These are phyloP conservation scores for Emergomyces pasteurianus DNA, from an alignment of 2,329 filamentous ascomycete species.

Conservation along the genomic window DNA sequence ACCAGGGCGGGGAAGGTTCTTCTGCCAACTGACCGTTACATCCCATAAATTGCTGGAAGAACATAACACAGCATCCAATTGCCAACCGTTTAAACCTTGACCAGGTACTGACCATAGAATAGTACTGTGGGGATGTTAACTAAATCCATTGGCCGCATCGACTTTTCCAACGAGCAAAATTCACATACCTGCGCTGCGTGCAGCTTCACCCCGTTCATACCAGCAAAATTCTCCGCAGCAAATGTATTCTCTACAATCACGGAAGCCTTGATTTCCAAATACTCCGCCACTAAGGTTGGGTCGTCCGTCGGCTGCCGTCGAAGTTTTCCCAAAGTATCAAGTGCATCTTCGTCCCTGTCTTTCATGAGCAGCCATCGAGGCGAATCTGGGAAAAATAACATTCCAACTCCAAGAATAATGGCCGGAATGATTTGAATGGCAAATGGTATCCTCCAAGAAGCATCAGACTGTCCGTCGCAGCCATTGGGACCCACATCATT, in stretches of 20 bases:
- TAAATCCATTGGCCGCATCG: not conserved
- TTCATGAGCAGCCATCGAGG: slow-evolving; percentile 43
- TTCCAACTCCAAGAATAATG: slow-evolving; percentile 26
- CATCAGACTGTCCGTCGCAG: slow-evolving; percentile 39
- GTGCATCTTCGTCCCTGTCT: slow-evolving; percentile 38
- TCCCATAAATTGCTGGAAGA: slow-evolving; percentile 38
- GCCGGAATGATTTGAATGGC: slow-evolving; percentile 35
- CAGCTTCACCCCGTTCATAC: slow-evolving; percentile 18
- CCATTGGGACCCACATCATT: slow-evolving; percentile 34
- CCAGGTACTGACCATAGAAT: slow-evolving; percentile 25
- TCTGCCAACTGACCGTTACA: slow-evolving; percentile 27
- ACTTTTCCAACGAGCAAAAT: not conserved
- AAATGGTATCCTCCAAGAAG: slow-evolving; percentile 38
- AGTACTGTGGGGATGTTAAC: slow-evolving; percentile 15
- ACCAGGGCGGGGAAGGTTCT: not conserved
- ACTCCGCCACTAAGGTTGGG: slow-evolving; percentile 38
- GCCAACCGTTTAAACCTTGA: slow-evolving; percentile 25
- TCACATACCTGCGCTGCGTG: slow-evolving; percentile 21
- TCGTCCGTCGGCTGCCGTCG: slow-evolving; percentile 37
- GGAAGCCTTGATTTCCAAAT: slow-evolving; percentile 38
- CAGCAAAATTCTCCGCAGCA: slow-evolving; percentile 19
- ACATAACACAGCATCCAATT: slow-evolving; percentile 30
- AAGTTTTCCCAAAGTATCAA: slow-evolving; percentile 36
- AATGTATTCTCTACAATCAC: slow-evolving; percentile 27
- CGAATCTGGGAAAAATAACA: slow-evolving; percentile 43